These are phyloP conservation scores for Ilex asprella DNA, from an alignment of 257 asterid genomes.

Conservation along the genomic window DNA sequence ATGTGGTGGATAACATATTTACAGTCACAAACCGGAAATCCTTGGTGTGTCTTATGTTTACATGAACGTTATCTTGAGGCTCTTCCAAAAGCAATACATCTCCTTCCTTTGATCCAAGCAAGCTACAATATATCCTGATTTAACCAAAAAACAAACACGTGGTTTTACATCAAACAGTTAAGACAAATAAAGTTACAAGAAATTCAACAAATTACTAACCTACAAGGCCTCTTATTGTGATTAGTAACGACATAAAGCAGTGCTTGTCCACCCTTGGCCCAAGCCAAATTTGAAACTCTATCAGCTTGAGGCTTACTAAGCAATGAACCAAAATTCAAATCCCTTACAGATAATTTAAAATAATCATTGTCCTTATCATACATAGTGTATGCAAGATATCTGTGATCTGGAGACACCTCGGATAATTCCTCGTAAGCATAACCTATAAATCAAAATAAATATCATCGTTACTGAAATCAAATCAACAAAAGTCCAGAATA, in stretches of 20 bases:
- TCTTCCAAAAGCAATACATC: constrained; percentile 74
- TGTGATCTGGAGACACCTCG: constrained; percentile 91
- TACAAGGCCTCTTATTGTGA: constrained; percentile 75
- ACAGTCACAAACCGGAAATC: constrained; percentile 69
- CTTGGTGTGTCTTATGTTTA: constrained; percentile 67
- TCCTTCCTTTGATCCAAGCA: constrained; percentile 58
- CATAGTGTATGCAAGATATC: constrained; percentile 92
- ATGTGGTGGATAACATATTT: constrained; percentile 52
- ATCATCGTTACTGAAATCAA: constrained; percentile 3
- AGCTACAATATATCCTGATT: constrained; percentile 70
- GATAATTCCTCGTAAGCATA: constrained; percentile 88
- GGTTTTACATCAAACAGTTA: constrained; percentile 8
- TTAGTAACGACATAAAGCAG: constrained; percentile 75
- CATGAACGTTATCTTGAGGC: constrained; percentile 54
- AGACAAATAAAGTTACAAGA: constrained; percentile 1
- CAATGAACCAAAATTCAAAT: constrained; percentile 75
- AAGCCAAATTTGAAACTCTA: constrained; percentile 76
- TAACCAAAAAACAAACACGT: constrained; percentile 10
- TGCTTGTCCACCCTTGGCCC: constrained; percentile 88
- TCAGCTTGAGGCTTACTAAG: constrained; percentile 74
- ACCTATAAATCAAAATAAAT: constrained; percentile 33
- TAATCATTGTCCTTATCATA: constrained; percentile 77
- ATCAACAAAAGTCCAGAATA: neutral
- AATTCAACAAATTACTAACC: constrained; percentile 39
- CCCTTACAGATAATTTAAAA: constrained; percentile 70